These are phyloP conservation scores for Leptomonas seymouri DNA, from an alignment of 208 protist species.

Conservation along the genomic window DNA sequence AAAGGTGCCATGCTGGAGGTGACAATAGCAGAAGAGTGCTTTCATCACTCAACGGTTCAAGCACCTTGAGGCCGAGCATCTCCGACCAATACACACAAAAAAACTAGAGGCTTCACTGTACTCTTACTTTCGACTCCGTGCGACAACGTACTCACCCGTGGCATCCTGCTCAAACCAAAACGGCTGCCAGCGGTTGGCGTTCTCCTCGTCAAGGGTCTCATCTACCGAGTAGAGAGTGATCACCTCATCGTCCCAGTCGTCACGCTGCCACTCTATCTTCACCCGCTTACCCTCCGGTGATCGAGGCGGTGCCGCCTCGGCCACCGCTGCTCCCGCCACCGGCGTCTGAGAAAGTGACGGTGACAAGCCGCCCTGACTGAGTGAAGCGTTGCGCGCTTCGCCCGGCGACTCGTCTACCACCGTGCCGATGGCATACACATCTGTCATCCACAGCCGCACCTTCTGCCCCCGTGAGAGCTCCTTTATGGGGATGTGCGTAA, in stretches of 20 bases:
- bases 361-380: too few relatives aligned
- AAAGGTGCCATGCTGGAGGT: too few relatives aligned
- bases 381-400: not conserved
- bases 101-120: too few relatives aligned
- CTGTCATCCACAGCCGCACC: slow-evolving; percentile 88
- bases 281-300: slow-evolving; percentile 24
- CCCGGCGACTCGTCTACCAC: slow-evolving; percentile 32
- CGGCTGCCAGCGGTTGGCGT: slow-evolving; percentile 83
- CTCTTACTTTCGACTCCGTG: slow-evolving; percentile 22
- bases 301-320: not conserved
- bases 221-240: slow-evolving; percentile 78
- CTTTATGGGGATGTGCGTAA: slow-evolving; percentile 36
- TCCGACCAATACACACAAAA: too few relatives aligned
- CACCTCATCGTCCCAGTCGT: slow-evolving; percentile 83
- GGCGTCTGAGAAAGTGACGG: not conserved
- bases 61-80: too few relatives aligned
- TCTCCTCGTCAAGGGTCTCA: slow-evolving; percentile 67
- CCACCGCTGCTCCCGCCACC: not conserved
- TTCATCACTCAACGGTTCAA: too few relatives aligned
- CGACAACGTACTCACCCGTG: slow-evolving; percentile 36
- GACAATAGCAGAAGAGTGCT: too few relatives aligned
- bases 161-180: slow-evolving; percentile 72
- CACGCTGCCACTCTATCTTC: slow-evolving; percentile 74
- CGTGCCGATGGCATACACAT: slow-evolving; percentile 80
- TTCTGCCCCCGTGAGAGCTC: slow-evolving; percentile 60